Percentiles rank a stretch among this genome's conserved stretches.
Conservation (phyloP, 1,284 basidiomycete genomes). For the Polyporus tsugae region DNA sequence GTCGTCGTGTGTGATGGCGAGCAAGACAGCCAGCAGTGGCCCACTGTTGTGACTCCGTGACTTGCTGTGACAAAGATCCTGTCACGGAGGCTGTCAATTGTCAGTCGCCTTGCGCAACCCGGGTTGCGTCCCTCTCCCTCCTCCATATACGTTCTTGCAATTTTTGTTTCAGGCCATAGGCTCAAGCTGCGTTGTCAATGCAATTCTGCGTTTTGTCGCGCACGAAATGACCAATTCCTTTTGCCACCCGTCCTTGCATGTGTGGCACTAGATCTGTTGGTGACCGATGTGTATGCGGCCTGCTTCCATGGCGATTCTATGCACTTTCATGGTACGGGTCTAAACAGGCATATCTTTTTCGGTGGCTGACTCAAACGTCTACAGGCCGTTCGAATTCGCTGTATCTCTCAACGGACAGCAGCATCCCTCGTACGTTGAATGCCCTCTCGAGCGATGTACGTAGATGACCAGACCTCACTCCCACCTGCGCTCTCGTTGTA, state of each 20-base stretch:
- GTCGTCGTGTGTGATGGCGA: conserved; percentile 29
- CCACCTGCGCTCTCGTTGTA: not conserved
- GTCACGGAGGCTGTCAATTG: not conserved
- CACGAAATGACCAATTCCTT: too few relatives aligned
- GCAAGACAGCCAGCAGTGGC: conserved; percentile 22
- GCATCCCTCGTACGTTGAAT: not conserved
- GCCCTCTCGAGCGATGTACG: not conserved
- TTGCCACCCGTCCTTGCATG: too few relatives aligned
- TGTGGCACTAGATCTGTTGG: too few relatives aligned
- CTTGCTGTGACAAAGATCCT: not conserved
- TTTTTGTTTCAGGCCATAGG: too few relatives aligned
- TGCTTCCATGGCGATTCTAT: too few relatives aligned
- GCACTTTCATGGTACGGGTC: too few relatives aligned
- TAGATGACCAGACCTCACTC: not conserved
- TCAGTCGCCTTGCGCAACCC: not conserved
- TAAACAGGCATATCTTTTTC: too few relatives aligned
- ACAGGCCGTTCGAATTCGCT: not conserved
- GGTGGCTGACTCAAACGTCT: not conserved
- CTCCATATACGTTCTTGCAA: not conserved
- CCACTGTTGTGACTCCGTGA: conserved; percentile 23
- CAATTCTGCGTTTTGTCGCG: too few relatives aligned
- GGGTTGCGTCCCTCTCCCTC: not conserved
- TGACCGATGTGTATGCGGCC: too few relatives aligned
- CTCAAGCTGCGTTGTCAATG: too few relatives aligned
- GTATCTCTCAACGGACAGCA: not conserved